A percentile compares a stretch with the other conserved stretches of the same genome.
Conservation (phyloP, 495 filamentous ascomycete species). For the Amphirosellinia nigrospora region DNA sequence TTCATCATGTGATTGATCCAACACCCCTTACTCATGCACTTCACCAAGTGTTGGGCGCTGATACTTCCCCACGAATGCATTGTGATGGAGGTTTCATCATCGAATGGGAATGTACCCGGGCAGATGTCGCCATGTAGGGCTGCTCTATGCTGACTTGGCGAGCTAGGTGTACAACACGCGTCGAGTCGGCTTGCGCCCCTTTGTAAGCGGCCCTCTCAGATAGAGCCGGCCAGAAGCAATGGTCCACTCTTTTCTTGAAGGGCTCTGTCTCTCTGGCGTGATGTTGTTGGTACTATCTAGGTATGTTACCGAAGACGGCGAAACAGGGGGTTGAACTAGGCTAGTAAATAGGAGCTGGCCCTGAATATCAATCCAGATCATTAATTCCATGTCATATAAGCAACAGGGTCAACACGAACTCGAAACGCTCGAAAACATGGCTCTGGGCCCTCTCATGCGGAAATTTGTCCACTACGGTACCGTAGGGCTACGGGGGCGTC, state of each 20-base stretch:
- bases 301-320: constrained; percentile 20
- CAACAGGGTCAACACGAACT: neutral
- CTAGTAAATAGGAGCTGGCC: neutral
- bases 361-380: constrained; percentile 1
- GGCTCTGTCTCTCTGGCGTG: constrained; percentile 13
- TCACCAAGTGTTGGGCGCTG: constrained; percentile 21
- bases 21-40: constrained; percentile 1
- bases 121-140: constrained; percentile 21
- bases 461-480: constrained; percentile 3
- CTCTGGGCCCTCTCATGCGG: constrained; percentile 14
- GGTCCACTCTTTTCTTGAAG: constrained; percentile 16
- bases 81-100: constrained; percentile 11
- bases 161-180: constrained; percentile 19
- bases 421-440: constrained; percentile 15
- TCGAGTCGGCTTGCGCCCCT: constrained; percentile 23
- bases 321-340: constrained; percentile 1
- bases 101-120: constrained; percentile 27
- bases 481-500: constrained; percentile 1
- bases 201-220: constrained; percentile 5
- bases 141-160: constrained; percentile 23
- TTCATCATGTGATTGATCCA: constrained; percentile 19
- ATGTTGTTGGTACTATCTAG: neutral
- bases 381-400: neutral
- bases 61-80: constrained; percentile 21
- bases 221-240: constrained; percentile 15